Conservation (phyloP, 2,329 filamentous ascomycete genomes). For the Penicillium nordicum region DNA sequence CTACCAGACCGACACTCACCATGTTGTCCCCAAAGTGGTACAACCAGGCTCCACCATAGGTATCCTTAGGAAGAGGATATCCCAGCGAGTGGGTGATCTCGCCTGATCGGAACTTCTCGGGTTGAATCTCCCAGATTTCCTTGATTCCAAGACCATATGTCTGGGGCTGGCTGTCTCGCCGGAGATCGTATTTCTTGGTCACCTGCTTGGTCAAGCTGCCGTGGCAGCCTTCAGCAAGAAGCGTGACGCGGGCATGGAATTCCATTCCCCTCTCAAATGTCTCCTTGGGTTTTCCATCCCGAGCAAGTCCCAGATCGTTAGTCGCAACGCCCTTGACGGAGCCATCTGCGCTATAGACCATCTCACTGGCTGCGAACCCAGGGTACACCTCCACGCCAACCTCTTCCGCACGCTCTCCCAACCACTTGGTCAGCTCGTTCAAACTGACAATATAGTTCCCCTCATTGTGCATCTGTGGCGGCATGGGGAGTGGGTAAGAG, state of each 20-base stretch:
- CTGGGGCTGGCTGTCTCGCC: conserved; percentile 84
- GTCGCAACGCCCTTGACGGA: conserved; percentile 92
- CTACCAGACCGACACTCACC: conserved; percentile 85
- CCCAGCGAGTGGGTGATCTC: conserved; percentile 87
- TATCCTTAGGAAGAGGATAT: conserved; percentile 81
- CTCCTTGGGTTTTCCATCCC: conserved; percentile 81
- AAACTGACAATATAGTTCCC: conserved; percentile 97
- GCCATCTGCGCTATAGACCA: conserved; percentile 81
- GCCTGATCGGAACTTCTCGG: conserved; percentile 86
- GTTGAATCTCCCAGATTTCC: conserved; percentile 94
- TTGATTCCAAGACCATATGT: conserved; percentile 94
- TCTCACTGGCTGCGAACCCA: conserved; percentile 89
- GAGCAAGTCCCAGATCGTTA: conserved; percentile 82
- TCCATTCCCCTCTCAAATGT: conserved; percentile 97
- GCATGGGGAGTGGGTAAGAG: conserved; percentile 76
- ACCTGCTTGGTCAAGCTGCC: conserved; percentile 94
- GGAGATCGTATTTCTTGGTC: conserved; percentile 87
- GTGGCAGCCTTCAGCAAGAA: conserved; percentile 94
- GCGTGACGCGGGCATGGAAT: conserved; percentile 86
- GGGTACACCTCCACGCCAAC: conserved; percentile 93
- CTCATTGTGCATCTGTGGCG: conserved; percentile 96
- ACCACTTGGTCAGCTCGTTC: conserved; percentile 93
- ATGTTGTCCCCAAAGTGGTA: conserved; percentile 99
- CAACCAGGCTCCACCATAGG: conserved; percentile 98
- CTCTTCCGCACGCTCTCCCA: conserved; percentile 95